These are phyloP conservation scores for Metschnikowia sp. DNA, from an alignment of 805 yeast genomes.

Conservation along the genomic window DNA sequence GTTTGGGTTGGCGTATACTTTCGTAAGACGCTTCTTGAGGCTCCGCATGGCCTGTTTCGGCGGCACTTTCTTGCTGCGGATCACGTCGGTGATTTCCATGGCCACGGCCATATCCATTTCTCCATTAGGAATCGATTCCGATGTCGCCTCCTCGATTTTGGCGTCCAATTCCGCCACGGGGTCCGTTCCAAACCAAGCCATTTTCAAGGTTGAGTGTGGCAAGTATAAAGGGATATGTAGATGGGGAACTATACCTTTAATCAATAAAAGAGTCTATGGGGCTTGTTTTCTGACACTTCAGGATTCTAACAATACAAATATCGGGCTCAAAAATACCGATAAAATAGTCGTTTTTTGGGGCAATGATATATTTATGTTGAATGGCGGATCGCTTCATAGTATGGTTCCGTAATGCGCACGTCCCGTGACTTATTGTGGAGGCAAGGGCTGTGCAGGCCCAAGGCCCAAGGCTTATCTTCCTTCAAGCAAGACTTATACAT, in stretches of 20 bases:
- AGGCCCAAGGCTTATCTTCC: no score
- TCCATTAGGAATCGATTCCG: conserved; percentile 88
- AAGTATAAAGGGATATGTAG: not conserved
- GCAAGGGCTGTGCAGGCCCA: conserved; percentile 1
- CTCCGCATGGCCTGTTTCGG: conserved; percentile 82
- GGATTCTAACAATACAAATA: no score
- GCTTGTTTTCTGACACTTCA: no score
- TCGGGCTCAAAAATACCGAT: no score
- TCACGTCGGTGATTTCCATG: conserved; percentile 81
- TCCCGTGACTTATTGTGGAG: conserved; percentile 1
- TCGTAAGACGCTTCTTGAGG: conserved; percentile 68
- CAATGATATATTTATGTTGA: no score
- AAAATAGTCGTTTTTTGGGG: no score
- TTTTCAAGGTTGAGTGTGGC: conserved; percentile 11
- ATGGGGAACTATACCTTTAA: no score
- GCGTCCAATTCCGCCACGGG: conserved; percentile 48
- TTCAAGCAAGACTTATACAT: no score
- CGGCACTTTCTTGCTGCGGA: conserved; percentile 74
- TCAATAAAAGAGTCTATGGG: no score
- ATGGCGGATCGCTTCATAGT: no score
- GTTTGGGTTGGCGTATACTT: conserved; percentile 68
- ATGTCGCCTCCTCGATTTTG: conserved; percentile 72
- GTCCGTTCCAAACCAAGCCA: conserved; percentile 52
- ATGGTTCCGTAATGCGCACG: not conserved
- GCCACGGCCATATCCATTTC: conserved; percentile 72